A percentile compares a stretch with the other conserved stretches of the same genome.
Conservation (phyloP, 768 basidiomycete genomes). For the Kwoniella newhampshirensis region DNA sequence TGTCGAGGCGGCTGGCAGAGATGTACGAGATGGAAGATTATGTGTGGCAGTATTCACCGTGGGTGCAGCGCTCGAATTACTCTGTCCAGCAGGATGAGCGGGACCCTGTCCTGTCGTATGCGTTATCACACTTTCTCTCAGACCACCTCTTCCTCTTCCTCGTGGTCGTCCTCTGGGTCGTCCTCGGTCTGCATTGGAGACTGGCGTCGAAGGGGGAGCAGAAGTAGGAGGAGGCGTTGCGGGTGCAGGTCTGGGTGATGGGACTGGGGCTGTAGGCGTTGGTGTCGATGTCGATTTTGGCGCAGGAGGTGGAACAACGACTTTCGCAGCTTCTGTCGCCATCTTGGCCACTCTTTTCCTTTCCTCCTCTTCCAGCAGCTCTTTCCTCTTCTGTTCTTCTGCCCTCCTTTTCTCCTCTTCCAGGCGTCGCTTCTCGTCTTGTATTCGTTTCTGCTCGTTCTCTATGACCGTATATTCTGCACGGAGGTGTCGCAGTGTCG, state of each 20-base stretch:
- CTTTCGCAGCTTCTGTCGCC: constrained; percentile 5
- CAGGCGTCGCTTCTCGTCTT: constrained; percentile 8
- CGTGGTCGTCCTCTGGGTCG: constrained; percentile 25
- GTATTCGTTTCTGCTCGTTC: constrained; percentile 4
- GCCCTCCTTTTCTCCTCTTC: constrained; percentile 8
- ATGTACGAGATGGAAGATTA: no score
- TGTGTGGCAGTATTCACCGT: no score
- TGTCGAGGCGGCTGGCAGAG: no score
- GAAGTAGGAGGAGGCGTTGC: background rate
- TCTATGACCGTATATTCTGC: constrained; percentile 9
- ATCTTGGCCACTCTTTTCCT: constrained; percentile 13
- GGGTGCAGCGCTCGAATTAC: background rate
- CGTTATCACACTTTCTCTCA: constrained; percentile 15
- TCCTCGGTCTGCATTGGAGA: constrained; percentile 17
- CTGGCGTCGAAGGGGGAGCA: background rate
- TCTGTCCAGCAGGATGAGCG: background rate
- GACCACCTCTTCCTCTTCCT: constrained; percentile 29
- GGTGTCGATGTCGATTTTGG: background rate
- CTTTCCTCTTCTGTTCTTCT: constrained; percentile 24
- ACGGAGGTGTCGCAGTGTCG: constrained; percentile 2
- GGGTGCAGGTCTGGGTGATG: background rate
- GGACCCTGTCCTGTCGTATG: constrained; percentile 10
- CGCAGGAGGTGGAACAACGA: background rate
- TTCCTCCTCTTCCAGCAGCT: constrained; percentile 33
- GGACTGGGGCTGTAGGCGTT: background rate